Evolutionary conservation across 2,329 filamentous ascomycete species (phyloP).

Genomic region (Chaetomium olivaceum): DNA sequence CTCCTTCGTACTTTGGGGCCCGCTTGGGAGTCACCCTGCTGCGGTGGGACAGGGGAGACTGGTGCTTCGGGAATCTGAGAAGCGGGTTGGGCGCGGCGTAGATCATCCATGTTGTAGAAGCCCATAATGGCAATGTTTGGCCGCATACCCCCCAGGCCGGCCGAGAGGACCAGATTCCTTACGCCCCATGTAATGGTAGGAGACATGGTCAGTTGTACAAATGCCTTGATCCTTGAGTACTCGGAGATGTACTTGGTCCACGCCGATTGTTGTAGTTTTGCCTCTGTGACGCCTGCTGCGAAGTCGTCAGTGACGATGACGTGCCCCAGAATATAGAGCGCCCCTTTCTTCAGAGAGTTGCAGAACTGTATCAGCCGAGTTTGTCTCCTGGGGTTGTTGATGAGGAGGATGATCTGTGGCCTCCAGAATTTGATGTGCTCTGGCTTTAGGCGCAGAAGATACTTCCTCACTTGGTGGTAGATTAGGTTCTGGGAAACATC

Average conservation of each 20-base stretch:
- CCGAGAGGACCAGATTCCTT: slow-evolving; percentile 77
- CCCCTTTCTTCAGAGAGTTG: slow-evolving; percentile 87
- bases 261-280: slow-evolving; percentile 74
- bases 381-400: slow-evolving; percentile 79
- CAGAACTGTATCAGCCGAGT: slow-evolving; percentile 87
- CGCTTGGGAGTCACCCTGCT: slow-evolving; percentile 34
- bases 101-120: slow-evolving; percentile 77
- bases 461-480: slow-evolving; percentile 83
- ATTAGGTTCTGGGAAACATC: slow-evolving; percentile 89
- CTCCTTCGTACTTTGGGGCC: slow-evolving; percentile 40
- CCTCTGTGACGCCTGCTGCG: slow-evolving; percentile 73
- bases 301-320: slow-evolving; percentile 87
- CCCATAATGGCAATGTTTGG: slow-evolving; percentile 84
- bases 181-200: slow-evolving; percentile 83
- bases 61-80: slow-evolving; percentile 57
- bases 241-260: slow-evolving; percentile 85
- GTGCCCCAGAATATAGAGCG: slow-evolving; percentile 80
- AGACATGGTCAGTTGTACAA: slow-evolving; percentile 82
- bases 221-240: slow-evolving; percentile 82
- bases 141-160: slow-evolving; percentile 82
- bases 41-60: slow-evolving; percentile 32
- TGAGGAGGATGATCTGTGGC: slow-evolving; percentile 80
- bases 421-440: slow-evolving; percentile 95
- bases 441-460: slow-evolving; percentile 76
- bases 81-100: slow-evolving; percentile 60